Evolutionary conservation across 345 rosid genomes (phyloP).

Genomic region (Diplotaxis tenuifolia): DNA sequence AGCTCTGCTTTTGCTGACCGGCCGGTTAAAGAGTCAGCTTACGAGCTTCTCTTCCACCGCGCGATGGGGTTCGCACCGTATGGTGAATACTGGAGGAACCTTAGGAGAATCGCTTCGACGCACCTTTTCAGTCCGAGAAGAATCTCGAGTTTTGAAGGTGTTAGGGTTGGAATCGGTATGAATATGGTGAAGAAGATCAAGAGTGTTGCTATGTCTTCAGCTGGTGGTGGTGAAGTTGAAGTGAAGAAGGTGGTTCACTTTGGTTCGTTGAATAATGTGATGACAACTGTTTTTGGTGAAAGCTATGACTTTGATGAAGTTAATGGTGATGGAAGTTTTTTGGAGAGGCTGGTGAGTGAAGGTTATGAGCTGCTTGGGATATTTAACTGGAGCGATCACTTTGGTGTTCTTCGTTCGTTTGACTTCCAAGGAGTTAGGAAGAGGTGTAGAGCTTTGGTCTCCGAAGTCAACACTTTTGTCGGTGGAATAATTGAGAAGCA

Average conservation of each 20-base stretch:
- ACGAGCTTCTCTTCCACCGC: conserved; percentile 71
- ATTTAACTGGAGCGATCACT: conserved; percentile 88
- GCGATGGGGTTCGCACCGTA: conserved; percentile 88
- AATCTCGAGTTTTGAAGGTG: conserved; percentile 44
- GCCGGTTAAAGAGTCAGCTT: conserved; percentile 88
- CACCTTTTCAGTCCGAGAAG: conserved; percentile 76
- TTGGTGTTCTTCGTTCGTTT: conserved; percentile 56
- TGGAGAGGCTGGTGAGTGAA: conserved; percentile 67
- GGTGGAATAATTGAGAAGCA: conserved; percentile 59
- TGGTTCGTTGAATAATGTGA: conserved; percentile 72
- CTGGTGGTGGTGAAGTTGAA: conserved; percentile 41
- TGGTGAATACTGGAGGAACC: conserved; percentile 84
- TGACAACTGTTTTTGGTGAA: conserved; percentile 69
- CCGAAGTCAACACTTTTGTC: conserved; percentile 58
- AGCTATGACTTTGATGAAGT: conserved; percentile 46
- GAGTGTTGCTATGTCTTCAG: conserved; percentile 20
- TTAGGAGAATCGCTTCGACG: conserved; percentile 74
- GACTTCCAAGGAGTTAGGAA: conserved; percentile 78
- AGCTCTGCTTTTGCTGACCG: conserved; percentile 82
- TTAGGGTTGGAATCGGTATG: conserved; percentile 47
- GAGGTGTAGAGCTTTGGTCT: conserved; percentile 53
- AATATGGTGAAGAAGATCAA: conserved; percentile 48
- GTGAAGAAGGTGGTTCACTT: conserved; percentile 56
- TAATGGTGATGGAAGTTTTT: conserved; percentile 35
- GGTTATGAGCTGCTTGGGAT: conserved; percentile 70